Evolutionary conservation across 495 filamentous ascomycete genomes (phyloP).

Genomic region (Penicillium coffeae): DNA sequence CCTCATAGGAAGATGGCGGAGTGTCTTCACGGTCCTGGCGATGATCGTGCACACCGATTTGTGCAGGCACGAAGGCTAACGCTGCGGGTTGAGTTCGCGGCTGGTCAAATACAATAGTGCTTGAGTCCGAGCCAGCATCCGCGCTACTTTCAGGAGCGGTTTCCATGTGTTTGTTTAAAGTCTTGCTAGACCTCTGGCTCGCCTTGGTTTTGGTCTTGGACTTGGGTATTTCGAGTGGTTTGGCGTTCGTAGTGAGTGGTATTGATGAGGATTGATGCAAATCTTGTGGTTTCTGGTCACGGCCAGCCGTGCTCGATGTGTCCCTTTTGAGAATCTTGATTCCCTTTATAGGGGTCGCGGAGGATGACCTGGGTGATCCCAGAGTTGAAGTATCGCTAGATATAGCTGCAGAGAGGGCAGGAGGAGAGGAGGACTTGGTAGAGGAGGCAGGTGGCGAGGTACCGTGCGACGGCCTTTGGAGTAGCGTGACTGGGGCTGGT

Average conservation of each 20-base stretch:
- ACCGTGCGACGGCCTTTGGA: no score
- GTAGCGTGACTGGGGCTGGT: neutral
- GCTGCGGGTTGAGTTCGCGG: constrained; percentile 15
- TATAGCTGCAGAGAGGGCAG: no score
- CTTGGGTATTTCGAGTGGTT: neutral
- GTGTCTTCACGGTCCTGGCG: constrained; percentile 21
- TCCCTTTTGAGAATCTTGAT: neutral
- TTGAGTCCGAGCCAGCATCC: constrained; percentile 33
- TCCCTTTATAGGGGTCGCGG: neutral
- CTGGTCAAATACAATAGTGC: constrained; percentile 31
- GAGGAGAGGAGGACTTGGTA: neutral
- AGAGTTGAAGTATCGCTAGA: neutral
- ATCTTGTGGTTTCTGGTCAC: neutral
- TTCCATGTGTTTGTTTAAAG: neutral
- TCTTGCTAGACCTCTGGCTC: neutral
- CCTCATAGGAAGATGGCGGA: constrained; percentile 41
- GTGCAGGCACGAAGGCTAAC: constrained; percentile 29
- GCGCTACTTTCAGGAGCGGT: constrained; percentile 29
- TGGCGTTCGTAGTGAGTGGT: neutral
- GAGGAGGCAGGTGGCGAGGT: neutral
- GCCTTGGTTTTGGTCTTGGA: neutral
- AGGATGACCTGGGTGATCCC: neutral
- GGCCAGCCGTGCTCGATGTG: neutral
- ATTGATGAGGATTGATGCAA: neutral
- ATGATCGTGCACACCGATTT: constrained; percentile 19